phyloP scores from a whole-genome alignment of 2,329 filamentous ascomycete species.

The Venturia carpophila region DNA sequence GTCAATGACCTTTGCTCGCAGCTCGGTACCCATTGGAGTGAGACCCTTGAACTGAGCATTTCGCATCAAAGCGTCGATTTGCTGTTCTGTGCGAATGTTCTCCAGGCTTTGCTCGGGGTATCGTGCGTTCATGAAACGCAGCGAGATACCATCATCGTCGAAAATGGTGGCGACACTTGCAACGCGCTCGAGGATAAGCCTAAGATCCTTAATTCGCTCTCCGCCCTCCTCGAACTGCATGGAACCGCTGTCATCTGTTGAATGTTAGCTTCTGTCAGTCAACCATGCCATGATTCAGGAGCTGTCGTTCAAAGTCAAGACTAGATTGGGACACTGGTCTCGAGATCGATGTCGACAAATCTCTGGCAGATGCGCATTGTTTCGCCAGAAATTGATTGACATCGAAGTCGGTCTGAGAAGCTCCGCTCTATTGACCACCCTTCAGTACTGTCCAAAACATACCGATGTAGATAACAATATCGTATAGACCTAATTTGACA shows the following conservation, averaged over 20 bases:
- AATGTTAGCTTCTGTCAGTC: conserved; percentile 19
- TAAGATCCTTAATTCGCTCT: conserved; percentile 58
- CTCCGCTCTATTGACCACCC: conserved; percentile 10
- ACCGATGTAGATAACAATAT: conserved; percentile 52
- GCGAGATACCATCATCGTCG: conserved; percentile 58
- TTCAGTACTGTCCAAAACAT: conserved; percentile 25
- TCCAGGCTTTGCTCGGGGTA: conserved; percentile 38
- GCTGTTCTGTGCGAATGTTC: conserved; percentile 48
- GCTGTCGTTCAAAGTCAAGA: no score
- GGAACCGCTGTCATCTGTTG: conserved; percentile 55
- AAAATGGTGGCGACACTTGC: conserved; percentile 60
- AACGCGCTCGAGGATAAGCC: conserved; percentile 55
- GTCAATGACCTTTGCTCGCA: conserved; percentile 57
- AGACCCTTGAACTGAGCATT: conserved; percentile 57
- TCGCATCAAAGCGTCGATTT: conserved; percentile 51
- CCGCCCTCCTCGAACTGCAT: conserved; percentile 62
- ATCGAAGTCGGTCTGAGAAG: not conserved
- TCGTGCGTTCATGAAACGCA: conserved; percentile 59
- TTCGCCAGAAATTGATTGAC: not conserved
- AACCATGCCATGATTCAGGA: not conserved
- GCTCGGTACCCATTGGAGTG: conserved; percentile 57
- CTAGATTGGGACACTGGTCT: no score
- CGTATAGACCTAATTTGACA: conserved; percentile 54
- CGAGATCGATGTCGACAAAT: no score
- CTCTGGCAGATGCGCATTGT: no score